Evolutionary conservation across 306 rosid genomes (phyloP).

Genomic region (Sicyos baderoa): DNA sequence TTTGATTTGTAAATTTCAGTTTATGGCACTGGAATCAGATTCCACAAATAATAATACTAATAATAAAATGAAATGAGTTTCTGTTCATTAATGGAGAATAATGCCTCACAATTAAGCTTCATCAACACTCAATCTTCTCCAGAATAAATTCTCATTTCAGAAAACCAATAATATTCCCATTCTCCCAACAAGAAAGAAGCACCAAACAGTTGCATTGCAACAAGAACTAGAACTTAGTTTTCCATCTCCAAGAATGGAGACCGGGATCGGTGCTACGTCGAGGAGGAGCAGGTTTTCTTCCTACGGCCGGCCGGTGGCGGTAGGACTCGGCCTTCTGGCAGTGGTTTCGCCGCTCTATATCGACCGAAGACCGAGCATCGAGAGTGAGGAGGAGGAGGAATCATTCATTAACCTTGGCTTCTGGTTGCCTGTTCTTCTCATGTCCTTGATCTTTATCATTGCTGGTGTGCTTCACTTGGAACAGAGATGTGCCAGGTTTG

Average conservation of each 20-base stretch:
- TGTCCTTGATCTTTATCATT: slow-evolving; percentile 46
- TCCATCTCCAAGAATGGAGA: not conserved
- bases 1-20: not conserved
- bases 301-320: slow-evolving; percentile 45
- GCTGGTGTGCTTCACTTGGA: slow-evolving; percentile 45
- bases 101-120: slow-evolving; percentile 3
- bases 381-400: slow-evolving; percentile 44
- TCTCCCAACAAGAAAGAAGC: not conserved
- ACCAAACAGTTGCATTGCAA: not conserved
- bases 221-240: not conserved
- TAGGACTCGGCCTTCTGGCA: slow-evolving; percentile 52
- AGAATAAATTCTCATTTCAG: slow-evolving; percentile 16
- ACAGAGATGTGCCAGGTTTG: slow-evolving; percentile 44
- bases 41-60: not conserved
- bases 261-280: slow-evolving; percentile 33
- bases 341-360: slow-evolving; percentile 79
- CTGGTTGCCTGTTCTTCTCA: slow-evolving; percentile 56
- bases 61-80: not conserved
- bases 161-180: not conserved
- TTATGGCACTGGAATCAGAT: slow-evolving; percentile 4
- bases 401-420: slow-evolving; percentile 28
- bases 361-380: slow-evolving; percentile 39
- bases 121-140: not conserved
- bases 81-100: slow-evolving; percentile 17
- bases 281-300: slow-evolving; percentile 49